Conservation (phyloP, 2,329 filamentous ascomycete genomes). For the Ophiostoma himal-ulmi region DNA sequence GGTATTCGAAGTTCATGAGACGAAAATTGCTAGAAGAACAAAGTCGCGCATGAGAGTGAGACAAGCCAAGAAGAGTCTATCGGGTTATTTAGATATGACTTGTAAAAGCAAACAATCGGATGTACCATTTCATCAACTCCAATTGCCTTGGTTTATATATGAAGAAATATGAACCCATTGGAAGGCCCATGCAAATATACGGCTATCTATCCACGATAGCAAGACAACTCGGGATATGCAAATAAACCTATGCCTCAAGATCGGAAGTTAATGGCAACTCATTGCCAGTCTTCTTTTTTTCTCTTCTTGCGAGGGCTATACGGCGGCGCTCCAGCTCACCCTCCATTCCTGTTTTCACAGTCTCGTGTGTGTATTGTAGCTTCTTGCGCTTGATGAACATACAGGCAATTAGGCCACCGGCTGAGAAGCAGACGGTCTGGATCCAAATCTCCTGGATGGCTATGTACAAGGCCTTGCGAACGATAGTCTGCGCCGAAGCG, state of each 20-base stretch:
- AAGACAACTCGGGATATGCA: not conserved
- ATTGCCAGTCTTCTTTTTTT: slow-evolving; percentile 12
- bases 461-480: slow-evolving; percentile 43
- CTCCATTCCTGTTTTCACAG: slow-evolving; percentile 52
- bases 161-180: too few species aligned
- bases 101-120: not conserved
- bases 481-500: slow-evolving; percentile 40
- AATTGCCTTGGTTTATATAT: not conserved
- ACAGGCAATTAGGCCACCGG: slow-evolving; percentile 42
- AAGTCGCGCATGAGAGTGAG: too few species aligned
- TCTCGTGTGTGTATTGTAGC: slow-evolving; percentile 49
- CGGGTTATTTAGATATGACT: not conserved
- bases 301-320: slow-evolving; percentile 21
- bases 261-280: not conserved
- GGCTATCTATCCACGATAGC: not conserved
- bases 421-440: slow-evolving; percentile 47
- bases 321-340: slow-evolving; percentile 26
- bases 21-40: too few species aligned
- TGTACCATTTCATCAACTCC: not conserved
- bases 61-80: too few species aligned
- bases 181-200: not conserved
- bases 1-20: too few species aligned
- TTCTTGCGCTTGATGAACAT: slow-evolving; percentile 44
- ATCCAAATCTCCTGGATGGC: slow-evolving; percentile 52
- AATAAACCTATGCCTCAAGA: not conserved